These are phyloP conservation scores for Xylariaceae sp. DNA, from an alignment of 2,329 filamentous ascomycete genomes.

Conservation along the genomic window DNA sequence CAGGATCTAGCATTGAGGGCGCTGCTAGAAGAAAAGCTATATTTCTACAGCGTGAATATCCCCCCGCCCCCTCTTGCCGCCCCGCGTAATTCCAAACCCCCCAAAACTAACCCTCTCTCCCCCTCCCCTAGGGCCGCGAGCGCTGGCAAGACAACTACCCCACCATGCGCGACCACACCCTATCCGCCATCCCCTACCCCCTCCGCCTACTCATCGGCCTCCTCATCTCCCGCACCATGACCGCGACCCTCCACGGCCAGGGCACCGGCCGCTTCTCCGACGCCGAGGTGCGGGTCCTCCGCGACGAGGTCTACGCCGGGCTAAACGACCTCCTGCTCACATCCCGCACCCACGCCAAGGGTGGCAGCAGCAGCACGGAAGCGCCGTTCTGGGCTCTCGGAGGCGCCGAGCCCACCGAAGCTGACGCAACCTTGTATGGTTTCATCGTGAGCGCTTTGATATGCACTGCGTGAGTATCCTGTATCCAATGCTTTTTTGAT, in stretches of 20 bases:
- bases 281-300: slow-evolving; percentile 43
- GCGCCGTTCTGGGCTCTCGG: slow-evolving; percentile 56
- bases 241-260: slow-evolving; percentile 48
- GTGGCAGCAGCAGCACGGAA: slow-evolving; percentile 15
- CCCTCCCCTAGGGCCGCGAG: slow-evolving; percentile 38
- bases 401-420: slow-evolving; percentile 49
- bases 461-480: slow-evolving; percentile 47
- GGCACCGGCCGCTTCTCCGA: slow-evolving; percentile 47
- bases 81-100: neutral
- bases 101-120: neutral
- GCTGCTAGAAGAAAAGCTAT: slow-evolving; percentile 56
- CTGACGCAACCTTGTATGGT: slow-evolving; percentile 53
- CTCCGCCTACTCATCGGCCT: slow-evolving; percentile 46
- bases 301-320: slow-evolving; percentile 49
- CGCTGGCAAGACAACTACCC: slow-evolving; percentile 58
- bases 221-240: slow-evolving; percentile 40
- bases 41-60: slow-evolving; percentile 48
- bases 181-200: slow-evolving; percentile 47
- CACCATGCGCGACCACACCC: slow-evolving; percentile 48
- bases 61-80: neutral
- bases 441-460: slow-evolving; percentile 51
- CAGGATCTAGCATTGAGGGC: slow-evolving; percentile 49
- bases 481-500: no score
- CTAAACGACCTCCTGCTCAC: slow-evolving; percentile 41
- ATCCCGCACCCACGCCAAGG: slow-evolving; percentile 12